phyloP scores from a whole-genome alignment of 2,329 filamentous ascomycete genomes.

The Aspergillus puulaauensis region DNA sequence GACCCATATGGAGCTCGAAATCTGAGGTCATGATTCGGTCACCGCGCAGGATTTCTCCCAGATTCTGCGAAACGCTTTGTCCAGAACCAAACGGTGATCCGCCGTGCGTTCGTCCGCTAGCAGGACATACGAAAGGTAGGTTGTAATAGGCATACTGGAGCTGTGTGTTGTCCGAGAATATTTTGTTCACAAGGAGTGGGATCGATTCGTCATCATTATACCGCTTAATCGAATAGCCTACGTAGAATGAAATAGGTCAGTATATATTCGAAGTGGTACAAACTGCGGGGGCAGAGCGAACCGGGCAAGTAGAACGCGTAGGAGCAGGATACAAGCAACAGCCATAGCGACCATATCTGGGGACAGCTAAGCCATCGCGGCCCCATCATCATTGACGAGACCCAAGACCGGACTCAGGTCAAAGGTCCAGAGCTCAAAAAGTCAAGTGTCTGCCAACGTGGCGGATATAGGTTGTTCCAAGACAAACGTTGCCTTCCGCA shows the following conservation, averaged over 20 bases:
- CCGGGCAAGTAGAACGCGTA: constrained; percentile 84
- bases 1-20: constrained; percentile 75
- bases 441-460: constrained; percentile 18
- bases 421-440: constrained; percentile 8
- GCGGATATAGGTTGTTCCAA: constrained; percentile 15
- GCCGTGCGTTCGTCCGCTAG: constrained; percentile 64
- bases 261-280: constrained; percentile 5
- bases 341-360: constrained; percentile 35
- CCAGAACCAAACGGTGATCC: constrained; percentile 71
- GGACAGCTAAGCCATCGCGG: constrained; percentile 13
- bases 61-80: constrained; percentile 75
- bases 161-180: constrained; percentile 85
- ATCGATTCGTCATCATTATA: constrained; percentile 75
- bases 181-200: constrained; percentile 86
- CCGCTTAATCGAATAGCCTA: constrained; percentile 79
- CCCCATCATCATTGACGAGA: constrained; percentile 20
- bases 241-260: constrained; percentile 1
- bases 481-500: not conserved
- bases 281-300: constrained; percentile 41
- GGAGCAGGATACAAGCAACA: constrained; percentile 53
- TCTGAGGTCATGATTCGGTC: constrained; percentile 84
- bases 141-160: constrained; percentile 91
- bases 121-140: constrained; percentile 81
- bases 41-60: constrained; percentile 83
- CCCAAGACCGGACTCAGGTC: constrained; percentile 4